Evolutionary conservation across 2,329 filamentous ascomycete genomes (phyloP).

Genomic region (Trichoderma sp.): DNA sequence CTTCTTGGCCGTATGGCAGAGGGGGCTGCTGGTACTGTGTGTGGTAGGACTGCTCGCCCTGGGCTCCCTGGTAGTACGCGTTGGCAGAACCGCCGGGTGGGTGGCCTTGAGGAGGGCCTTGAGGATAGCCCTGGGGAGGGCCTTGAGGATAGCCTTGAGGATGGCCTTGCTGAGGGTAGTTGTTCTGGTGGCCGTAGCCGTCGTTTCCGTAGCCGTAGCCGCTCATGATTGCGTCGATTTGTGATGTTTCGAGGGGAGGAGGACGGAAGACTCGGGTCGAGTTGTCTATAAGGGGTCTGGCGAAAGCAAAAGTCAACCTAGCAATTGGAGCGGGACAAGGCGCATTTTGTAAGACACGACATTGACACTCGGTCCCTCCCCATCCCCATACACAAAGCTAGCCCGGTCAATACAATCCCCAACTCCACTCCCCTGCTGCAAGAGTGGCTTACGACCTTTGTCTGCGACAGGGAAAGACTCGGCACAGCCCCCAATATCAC

Average conservation of each 20-base stretch:
- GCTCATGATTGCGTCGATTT: constrained; percentile 12
- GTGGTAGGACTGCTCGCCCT: constrained; percentile 1
- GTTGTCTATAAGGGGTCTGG: background rate
- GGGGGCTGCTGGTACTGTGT: constrained; percentile 11
- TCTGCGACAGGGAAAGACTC: background rate
- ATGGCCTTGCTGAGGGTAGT: background rate
- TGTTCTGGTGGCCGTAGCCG: background rate
- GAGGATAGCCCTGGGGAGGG: constrained; percentile 3
- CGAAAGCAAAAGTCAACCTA: background rate
- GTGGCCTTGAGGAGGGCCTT: too few relatives aligned
- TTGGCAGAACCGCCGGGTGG: background rate
- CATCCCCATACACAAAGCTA: background rate
- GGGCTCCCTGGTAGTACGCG: constrained; percentile 13
- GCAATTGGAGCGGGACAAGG: background rate
- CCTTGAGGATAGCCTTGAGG: too few relatives aligned
- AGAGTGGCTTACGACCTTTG: constrained; percentile 17
- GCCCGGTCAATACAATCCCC: background rate
- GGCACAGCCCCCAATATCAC: constrained; percentile 19
- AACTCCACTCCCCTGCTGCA: constrained; percentile 16
- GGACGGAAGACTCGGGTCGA: background rate
- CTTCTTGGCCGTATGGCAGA: background rate
- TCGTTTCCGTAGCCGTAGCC: constrained; percentile 4
- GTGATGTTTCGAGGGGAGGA: background rate
- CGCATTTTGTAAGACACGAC: background rate
- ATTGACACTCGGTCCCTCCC: background rate